A percentile compares a stretch with the other conserved stretches of the same genome.
Conservation (phyloP, 352 stramenopile genomes). For the Globisporangium viniferum region DNA sequence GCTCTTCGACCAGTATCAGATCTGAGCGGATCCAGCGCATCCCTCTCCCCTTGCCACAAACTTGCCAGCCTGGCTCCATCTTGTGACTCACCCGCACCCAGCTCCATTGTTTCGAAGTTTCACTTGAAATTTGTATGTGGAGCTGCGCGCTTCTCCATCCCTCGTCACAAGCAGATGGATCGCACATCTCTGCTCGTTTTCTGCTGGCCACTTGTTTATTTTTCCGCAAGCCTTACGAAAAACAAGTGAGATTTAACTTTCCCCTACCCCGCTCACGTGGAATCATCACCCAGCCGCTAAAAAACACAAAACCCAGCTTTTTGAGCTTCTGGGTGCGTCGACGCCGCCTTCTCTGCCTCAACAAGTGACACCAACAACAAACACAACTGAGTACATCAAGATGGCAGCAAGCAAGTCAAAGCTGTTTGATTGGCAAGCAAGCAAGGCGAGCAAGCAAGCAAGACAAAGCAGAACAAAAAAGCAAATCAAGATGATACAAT, state of each 20-base stretch:
- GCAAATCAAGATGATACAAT: background rate
- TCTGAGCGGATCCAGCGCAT: conserved; percentile 4
- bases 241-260: background rate
- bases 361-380: background rate
- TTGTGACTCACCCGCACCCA: conserved; percentile 9
- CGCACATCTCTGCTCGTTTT: conserved; percentile 1
- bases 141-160: background rate
- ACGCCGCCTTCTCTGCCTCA: conserved; percentile 1
- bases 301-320: background rate
- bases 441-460: background rate
- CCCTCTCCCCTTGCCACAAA: conserved; percentile 1
- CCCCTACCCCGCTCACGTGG: background rate
- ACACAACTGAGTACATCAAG: background rate
- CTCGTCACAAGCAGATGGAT: background rate
- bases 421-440: background rate
- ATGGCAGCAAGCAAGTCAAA: background rate
- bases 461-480: background rate
- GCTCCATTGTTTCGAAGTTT: conserved; percentile 3
- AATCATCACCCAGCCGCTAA: background rate
- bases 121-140: background rate
- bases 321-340: background rate
- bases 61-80: conserved; percentile 4
- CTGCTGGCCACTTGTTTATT: conserved; percentile 4
- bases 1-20: background rate
- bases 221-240: background rate